phyloP scores from a whole-genome alignment of 1,284 basidiomycete species.

The Pseudozyma thailandica region DNA sequence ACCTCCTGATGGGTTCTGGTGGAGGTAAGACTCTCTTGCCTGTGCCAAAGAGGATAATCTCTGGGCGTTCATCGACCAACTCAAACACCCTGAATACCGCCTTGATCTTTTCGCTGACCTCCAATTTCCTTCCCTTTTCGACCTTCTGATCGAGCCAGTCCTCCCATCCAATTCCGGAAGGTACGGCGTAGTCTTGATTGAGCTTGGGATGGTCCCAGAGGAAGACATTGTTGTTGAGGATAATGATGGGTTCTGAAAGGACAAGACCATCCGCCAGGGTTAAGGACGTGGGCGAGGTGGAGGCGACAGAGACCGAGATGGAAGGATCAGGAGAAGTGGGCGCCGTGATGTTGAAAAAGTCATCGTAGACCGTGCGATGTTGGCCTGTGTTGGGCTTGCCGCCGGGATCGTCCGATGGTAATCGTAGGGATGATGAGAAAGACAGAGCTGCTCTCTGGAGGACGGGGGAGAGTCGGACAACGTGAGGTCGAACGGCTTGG shows the following conservation, averaged over 20 bases:
- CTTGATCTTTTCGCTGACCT: slow-evolving; percentile 24
- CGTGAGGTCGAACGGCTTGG: neutral
- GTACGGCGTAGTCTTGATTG: slow-evolving; percentile 54
- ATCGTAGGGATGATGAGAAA: neutral
- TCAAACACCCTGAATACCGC: slow-evolving; percentile 50
- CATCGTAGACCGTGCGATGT: slow-evolving; percentile 59
- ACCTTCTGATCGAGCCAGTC: slow-evolving; percentile 76
- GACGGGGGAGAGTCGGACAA: neutral
- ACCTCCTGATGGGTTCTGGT: slow-evolving; percentile 76
- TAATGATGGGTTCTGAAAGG: slow-evolving; percentile 80
- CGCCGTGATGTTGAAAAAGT: slow-evolving; percentile 58
- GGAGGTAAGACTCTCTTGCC: slow-evolving; percentile 79
- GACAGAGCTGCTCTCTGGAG: neutral
- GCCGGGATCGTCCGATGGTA: slow-evolving; percentile 54
- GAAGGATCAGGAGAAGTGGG: slow-evolving; percentile 8
- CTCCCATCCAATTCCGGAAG: slow-evolving; percentile 69
- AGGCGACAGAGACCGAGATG: slow-evolving; percentile 25
- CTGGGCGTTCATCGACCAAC: slow-evolving; percentile 70
- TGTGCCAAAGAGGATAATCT: slow-evolving; percentile 89
- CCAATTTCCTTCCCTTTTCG: slow-evolving; percentile 11
- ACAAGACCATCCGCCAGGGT: slow-evolving; percentile 74
- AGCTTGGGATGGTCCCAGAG: slow-evolving; percentile 85
- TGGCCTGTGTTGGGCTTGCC: slow-evolving; percentile 59
- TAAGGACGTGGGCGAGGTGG: slow-evolving; percentile 39
- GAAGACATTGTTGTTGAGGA: slow-evolving; percentile 83